A percentile compares a stretch with the other conserved stretches of the same genome.
These are phyloP conservation scores for Mycena sanguinolenta DNA, from an alignment of 768 basidiomycete genomes.

Conservation along the genomic window DNA sequence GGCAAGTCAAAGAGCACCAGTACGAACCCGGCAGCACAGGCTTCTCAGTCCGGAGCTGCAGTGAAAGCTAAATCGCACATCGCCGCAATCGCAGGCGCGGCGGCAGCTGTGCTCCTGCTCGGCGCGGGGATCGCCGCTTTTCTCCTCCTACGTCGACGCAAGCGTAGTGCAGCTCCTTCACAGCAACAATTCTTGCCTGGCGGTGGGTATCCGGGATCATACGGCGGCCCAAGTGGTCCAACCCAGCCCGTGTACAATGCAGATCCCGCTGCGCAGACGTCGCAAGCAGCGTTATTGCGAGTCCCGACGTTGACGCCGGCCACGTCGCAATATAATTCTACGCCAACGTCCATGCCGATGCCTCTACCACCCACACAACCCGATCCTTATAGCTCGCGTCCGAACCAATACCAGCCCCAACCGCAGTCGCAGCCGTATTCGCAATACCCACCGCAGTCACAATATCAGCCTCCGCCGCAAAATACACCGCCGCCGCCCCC, in stretches of 20 bases:
- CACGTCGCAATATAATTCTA: neutral
- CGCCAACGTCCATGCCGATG: neutral
- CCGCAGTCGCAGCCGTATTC: neutral
- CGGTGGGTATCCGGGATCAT: neutral
- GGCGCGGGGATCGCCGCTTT: neutral
- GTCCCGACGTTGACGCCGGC: neutral
- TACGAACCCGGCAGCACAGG: neutral
- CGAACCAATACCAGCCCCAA: neutral
- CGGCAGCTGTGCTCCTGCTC: constrained; percentile 3
- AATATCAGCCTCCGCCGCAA: neutral
- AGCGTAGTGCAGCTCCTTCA: neutral
- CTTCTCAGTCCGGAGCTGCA: neutral
- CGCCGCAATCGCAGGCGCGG: constrained; percentile 18
- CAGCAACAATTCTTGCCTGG: neutral
- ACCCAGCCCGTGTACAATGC: neutral
- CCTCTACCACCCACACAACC: neutral
- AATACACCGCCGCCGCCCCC: neutral
- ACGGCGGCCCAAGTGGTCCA: neutral
- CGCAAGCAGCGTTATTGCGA: constrained; percentile 6
- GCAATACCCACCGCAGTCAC: neutral
- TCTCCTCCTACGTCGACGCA: neutral
- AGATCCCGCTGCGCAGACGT: neutral
- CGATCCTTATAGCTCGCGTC: neutral
- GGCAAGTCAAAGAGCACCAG: neutral
- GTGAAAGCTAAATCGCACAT: constrained; percentile 5